Base-by-base conservation (phyloP, 2,329 filamentous ascomycete species). In the Neofusicoccum laricinum region DNA sequence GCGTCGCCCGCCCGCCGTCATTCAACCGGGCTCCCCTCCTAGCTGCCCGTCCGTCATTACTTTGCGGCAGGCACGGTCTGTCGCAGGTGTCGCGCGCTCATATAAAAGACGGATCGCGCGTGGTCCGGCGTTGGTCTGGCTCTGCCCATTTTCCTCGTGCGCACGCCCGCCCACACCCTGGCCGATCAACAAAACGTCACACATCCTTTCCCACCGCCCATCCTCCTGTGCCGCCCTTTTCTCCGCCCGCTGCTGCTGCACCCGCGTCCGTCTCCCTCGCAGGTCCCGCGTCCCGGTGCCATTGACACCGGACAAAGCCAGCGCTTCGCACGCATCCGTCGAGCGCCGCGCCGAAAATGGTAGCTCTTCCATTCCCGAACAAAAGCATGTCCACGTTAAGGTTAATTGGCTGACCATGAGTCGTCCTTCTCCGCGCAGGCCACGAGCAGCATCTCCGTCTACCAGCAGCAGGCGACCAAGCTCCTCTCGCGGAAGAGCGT, bases 391-490 rank as follows among this genome's bases (percentile, higher is more conserved):
- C n/a, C 15, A 15, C 51, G 21, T 57, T 12, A 57, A 55, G 50
- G 34, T n/a, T 41, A 4, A 10, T 59, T 21, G 11, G 41, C 41
- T 59, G 30, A 58, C 40, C 30, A 46, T 59, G 32, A 36, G n/a
- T 15, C 55, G 30, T 8, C 10, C 19, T 45, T 17, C 4, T 40
- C 19, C n/a, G 8, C 8, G 45, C 51, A 64, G 62, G 34, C 41
- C 45, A 49, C 62, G 25, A 57, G 40, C 41, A 49, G 30, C 36
- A 19, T 64, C 8, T 57, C 62, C 62, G 15, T 57, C 50, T 63
- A 53, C 49, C 62, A 55, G 62, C 62, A 64, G 62, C 62, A 64
- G 14, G 62, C 51, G 32, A 30, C 43, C 41, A 64, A 64, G 51
- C 41, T 64, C 12, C 51, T 64, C 34, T 64, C 62, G 49, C 62